phyloP scores from a whole-genome alignment of 768 basidiomycete genomes.

The Suillus luteus region DNA sequence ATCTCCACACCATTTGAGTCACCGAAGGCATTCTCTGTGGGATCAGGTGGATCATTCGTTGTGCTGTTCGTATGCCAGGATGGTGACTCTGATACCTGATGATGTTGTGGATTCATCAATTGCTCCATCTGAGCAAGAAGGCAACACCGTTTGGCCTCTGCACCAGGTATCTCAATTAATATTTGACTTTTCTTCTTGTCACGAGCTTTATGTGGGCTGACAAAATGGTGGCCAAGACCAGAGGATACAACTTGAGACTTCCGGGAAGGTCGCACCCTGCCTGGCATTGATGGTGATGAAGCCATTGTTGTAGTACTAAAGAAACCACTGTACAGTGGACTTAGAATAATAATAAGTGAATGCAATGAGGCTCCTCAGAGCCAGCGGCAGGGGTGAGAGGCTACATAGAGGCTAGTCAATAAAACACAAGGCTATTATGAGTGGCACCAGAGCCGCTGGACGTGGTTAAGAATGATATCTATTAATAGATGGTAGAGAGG shows the following conservation, averaged over 20 bases:
- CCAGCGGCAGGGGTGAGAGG: not conserved
- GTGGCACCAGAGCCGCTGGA: not conserved
- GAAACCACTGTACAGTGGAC: not conserved
- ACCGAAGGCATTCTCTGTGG: not conserved
- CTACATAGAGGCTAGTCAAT: not conserved
- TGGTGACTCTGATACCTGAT: not conserved
- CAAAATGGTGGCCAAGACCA: slow-evolving; percentile 10
- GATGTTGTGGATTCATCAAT: not conserved
- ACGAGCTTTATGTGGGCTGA: slow-evolving; percentile 1
- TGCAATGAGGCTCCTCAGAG: not conserved
- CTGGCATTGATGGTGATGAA: not conserved
- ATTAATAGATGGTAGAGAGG: no score
- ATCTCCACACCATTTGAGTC: not conserved
- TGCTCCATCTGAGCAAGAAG: not conserved
- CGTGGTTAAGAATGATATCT: no score
- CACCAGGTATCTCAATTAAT: not conserved
- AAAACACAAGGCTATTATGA: not conserved
- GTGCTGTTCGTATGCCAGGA: not conserved
- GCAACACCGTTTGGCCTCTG: not conserved
- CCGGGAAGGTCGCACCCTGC: not conserved
- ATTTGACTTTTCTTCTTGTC: slow-evolving; percentile 9
- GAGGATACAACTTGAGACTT: not conserved
- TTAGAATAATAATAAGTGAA: not conserved
- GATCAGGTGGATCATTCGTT: not conserved
- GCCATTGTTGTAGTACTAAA: no score